Percentiles rank a stretch among this genome's conserved stretches.
These are phyloP conservation scores for Fraxinus dipetala DNA, from an alignment of 305 asterid species.

Conservation along the genomic window DNA sequence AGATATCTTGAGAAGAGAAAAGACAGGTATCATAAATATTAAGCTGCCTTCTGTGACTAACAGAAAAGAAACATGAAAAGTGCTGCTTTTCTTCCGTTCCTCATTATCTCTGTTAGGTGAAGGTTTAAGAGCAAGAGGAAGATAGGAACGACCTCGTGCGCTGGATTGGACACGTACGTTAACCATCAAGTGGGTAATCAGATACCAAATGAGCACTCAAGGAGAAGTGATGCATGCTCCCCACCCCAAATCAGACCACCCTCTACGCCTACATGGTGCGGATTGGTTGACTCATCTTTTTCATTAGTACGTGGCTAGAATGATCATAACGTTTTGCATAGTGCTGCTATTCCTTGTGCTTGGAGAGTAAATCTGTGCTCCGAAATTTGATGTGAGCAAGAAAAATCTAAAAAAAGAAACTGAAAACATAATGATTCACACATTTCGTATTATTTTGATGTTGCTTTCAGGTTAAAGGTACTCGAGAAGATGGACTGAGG, in stretches of 20 bases:
- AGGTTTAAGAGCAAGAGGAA: conserved; percentile 95
- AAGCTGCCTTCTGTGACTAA: conserved; percentile 19
- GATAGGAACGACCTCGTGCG: conserved; percentile 53
- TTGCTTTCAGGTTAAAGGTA: conserved; percentile 34
- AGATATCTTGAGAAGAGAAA: conserved; percentile 92
- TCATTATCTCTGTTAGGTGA: conserved; percentile 75
- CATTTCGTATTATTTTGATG: background rate
- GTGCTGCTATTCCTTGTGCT: background rate
- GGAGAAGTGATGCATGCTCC: conserved; percentile 43
- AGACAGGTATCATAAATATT: conserved; percentile 65
- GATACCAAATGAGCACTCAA: conserved; percentile 34
- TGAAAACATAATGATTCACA: background rate
- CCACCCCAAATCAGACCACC: conserved; percentile 51
- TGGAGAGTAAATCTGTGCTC: background rate
- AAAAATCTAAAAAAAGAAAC: background rate
- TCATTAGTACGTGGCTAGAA: background rate
- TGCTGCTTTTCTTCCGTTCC: conserved; percentile 43
- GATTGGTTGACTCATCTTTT: conserved; percentile 36
- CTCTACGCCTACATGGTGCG: conserved; percentile 48
- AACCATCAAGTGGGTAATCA: conserved; percentile 51
- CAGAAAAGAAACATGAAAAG: conserved; percentile 27
- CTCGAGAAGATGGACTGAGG: conserved; percentile 17
- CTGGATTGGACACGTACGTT: conserved; percentile 50
- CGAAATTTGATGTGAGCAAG: background rate
- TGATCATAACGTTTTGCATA: background rate